Conservation (phyloP, 2,329 filamentous ascomycete species). For the Diaporthe caulivora region DNA sequence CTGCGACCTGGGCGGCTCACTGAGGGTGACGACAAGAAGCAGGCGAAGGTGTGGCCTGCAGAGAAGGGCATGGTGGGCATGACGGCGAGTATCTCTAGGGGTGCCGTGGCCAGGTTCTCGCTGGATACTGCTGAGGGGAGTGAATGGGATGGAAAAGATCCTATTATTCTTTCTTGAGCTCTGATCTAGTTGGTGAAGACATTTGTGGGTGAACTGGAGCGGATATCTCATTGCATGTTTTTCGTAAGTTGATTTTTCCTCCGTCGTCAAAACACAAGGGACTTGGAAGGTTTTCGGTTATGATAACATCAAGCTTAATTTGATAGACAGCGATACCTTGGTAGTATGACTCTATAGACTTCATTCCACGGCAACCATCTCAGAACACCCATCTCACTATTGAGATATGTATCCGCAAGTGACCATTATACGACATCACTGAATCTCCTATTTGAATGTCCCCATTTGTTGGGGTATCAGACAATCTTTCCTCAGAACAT, state of each 20-base stretch:
- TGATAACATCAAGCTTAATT: neutral
- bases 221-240: neutral
- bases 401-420: no score
- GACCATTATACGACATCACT: no score
- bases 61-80: slow-evolving; percentile 22
- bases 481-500: no score
- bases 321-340: neutral
- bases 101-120: neutral
- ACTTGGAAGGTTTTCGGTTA: neutral
- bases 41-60: neutral
- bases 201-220: neutral
- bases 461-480: no score
- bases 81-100: neutral
- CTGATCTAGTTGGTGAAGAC: no score
- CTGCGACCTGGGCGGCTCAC: slow-evolving; percentile 16
- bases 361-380: neutral
- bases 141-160: slow-evolving; percentile 15
- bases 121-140: slow-evolving; percentile 4
- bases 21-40: neutral
- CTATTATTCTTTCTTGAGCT: neutral
- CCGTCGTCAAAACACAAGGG: neutral
- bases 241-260: no score
- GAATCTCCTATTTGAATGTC: no score
- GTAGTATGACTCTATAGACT: neutral
- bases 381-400: no score